Base-by-base conservation (phyloP, 352 stramenopile genomes). In the Phytophthora cryptogea region DNA sequence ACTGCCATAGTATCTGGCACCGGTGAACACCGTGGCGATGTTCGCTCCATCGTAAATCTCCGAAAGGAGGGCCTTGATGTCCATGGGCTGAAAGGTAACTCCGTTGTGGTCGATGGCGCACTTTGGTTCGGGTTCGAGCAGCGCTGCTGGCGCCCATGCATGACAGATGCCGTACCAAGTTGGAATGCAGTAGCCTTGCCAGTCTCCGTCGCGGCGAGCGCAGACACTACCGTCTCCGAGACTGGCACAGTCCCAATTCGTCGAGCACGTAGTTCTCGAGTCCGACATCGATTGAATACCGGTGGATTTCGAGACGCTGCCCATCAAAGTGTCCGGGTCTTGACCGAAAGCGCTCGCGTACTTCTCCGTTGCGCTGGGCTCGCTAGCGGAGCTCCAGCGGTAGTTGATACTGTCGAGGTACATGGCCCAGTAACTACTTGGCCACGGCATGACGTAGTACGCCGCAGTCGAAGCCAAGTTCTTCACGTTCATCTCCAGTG, bases 361-460 rank as follows among this genome's bases (percentile, higher is more conserved):
- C 56, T 85, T 85, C 20, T 60, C 59, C 7, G 72, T 63, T 0
- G 76, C 49, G 32, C 74, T 79, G 9, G 44, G 52, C 13, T 75
- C 54, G 6, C 37, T 59, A 17, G 26, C 59, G 8, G 58, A 60
- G 16, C 48, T 60, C 76, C 76, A 81, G 10, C 50, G 61, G 59
- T 71, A 71, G 68, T 89, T 89, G 68, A 89, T 89, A 37, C 80
- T 70, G 60, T 89, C 80, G 9, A 70, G 44, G 63, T 83, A 89
- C 30, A 67, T 63, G 3, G 80, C 73, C 75, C 75, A 89, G 64
- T 89, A 89, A 54, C 75, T 85, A 31, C 72, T 74, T 6, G 76
- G 76, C 76, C 76, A 85, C 23, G 72, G 75, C 48, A 68, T 76
- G 16, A 64, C 44, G 35, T 63, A 50, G 35, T 60, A 76, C 11